Evolutionary conservation across 2,329 filamentous ascomycete species (phyloP).

Genomic region (Ophiostoma sp.): DNA sequence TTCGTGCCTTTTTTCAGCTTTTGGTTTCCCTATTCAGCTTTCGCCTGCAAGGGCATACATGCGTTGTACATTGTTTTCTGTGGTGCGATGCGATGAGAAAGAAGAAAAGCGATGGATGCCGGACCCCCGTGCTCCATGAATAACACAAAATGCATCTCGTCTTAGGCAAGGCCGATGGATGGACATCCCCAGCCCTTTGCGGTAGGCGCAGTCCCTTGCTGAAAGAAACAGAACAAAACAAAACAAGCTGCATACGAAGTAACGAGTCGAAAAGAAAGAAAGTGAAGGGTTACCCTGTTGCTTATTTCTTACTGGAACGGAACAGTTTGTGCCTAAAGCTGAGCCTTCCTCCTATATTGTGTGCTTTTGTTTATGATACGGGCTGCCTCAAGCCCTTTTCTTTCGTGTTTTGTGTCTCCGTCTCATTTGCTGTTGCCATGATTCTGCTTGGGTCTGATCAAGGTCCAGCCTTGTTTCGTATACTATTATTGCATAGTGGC

Average conservation of each 20-base stretch:
- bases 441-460: neutral
- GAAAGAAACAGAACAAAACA: neutral
- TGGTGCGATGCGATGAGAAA: neutral
- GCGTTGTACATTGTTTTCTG: neutral
- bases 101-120: neutral
- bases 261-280: neutral
- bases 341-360: neutral
- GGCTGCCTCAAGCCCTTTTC: neutral
- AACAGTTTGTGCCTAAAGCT: neutral
- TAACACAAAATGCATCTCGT: neutral
- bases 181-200: neutral
- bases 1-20: neutral
- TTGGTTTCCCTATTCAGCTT: neutral
- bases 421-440: neutral
- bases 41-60: neutral
- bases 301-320: neutral
- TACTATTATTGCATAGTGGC: neutral
- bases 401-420: neutral
- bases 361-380: neutral
- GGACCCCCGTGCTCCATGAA: neutral
- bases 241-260: neutral
- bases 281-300: neutral
- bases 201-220: neutral
- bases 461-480: neutral
- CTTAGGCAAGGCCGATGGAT: neutral